These are phyloP conservation scores for Hortiboletus campestris DNA, from an alignment of 768 basidiomycete species.

Conservation along the genomic window DNA sequence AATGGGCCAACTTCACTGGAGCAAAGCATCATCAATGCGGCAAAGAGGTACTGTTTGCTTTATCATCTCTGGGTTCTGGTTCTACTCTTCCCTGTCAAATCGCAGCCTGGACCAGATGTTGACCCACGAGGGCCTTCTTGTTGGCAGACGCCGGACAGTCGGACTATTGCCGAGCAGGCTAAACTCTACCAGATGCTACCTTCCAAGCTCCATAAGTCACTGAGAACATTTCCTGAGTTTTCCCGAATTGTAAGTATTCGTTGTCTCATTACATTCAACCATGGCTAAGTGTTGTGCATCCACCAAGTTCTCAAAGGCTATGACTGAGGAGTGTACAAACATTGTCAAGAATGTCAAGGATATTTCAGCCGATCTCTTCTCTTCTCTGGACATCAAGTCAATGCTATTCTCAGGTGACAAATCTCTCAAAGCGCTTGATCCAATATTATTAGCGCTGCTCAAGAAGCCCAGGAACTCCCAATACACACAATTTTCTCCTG, in stretches of 20 bases:
- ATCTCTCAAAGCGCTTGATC: neutral
- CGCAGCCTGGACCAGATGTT: neutral
- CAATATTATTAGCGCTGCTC: neutral
- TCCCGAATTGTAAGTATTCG: neutral
- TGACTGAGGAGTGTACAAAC: neutral
- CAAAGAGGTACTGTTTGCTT: neutral
- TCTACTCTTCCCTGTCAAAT: neutral
- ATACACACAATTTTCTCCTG: neutral
- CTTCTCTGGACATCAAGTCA: neutral
- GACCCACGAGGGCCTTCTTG: neutral
- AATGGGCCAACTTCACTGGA: neutral
- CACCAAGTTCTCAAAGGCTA: neutral
- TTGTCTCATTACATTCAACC: neutral
- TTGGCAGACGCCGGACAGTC: neutral
- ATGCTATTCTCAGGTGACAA: neutral
- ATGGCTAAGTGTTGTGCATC: too few relatives aligned
- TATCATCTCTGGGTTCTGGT: neutral
- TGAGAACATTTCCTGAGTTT: neutral
- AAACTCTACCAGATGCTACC: neutral
- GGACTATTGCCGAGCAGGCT: neutral
- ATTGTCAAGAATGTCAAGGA: slow-evolving; percentile 1
- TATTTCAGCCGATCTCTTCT: neutral
- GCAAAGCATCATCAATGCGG: neutral
- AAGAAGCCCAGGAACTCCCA: neutral
- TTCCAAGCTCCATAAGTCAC: neutral